Base-by-base conservation (phyloP, 2,329 filamentous ascomycete species). In the Aspergillus transmontanensis region DNA sequence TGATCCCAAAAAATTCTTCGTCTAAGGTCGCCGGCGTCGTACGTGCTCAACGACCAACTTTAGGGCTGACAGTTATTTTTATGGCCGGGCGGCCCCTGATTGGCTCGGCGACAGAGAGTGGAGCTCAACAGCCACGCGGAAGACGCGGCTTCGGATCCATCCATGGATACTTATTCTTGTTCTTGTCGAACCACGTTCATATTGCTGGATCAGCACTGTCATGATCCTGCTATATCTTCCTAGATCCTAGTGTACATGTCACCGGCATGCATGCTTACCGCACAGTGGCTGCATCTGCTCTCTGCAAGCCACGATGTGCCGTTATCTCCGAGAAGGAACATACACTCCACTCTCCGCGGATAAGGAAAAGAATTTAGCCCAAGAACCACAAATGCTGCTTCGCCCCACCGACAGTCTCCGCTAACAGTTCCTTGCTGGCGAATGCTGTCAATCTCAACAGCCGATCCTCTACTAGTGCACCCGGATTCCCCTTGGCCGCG, bases 31-130 rank as follows among this genome's bases (percentile, higher is more conserved):
- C 26, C 30, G 46, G 23, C 46, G 23, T 50, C 26, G 46, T 50
- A 50, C 46, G 46, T 50, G 26, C 14, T 19, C 46, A 32, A 10
- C 26, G 1, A 30, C 10, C 45, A 19, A 28, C 46, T 19, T 50
- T 50, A 50, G 46, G 46, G 46, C 46, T 50, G 46, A 50, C 26
- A 28, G 46, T 30, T 50, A 50, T 50, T 50, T 50, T 50, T 50
- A 50, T 50, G 26, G 46, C 46, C 16, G 46, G 3, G 3, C 6
- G 3, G 11, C 14, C 7, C 7, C 46, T 30, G 14, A 50, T 50
- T 50, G 46, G 46, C 1, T 19, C 23, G 46, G 26, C 23, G 46
- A 7, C 0, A 1, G 3, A 6, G 6, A 30, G 23, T 50, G 46
- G 46, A 50, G 46, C 1, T 11, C 26, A 30, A 26, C 46, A 50